These are phyloP conservation scores for Eucalyptus cloeziana DNA, from an alignment of 345 rosid species.

Conservation along the genomic window DNA sequence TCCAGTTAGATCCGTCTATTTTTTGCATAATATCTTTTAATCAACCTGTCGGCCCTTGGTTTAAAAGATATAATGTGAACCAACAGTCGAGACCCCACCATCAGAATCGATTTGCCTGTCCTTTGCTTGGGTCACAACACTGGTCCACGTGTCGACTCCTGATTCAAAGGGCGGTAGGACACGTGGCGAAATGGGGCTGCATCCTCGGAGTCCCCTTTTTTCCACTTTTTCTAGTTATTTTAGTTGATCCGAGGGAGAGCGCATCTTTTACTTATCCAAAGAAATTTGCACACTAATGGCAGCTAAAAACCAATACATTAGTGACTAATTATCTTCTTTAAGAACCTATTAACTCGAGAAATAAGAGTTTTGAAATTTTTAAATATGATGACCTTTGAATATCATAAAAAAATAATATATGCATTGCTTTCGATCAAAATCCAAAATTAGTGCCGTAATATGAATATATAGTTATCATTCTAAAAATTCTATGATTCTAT, in stretches of 20 bases:
- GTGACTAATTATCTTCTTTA: neutral
- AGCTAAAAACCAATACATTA: neutral
- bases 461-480: neutral
- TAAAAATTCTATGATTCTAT: neutral
- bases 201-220: neutral
- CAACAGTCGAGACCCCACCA: neutral
- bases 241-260: neutral
- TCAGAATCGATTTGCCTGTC: neutral
- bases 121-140: neutral
- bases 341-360: neutral
- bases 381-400: neutral
- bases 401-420: no score
- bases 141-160: neutral
- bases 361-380: neutral
- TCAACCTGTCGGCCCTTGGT: no score
- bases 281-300: neutral
- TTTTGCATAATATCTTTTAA: no score
- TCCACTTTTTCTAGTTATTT: neutral
- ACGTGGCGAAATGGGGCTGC: neutral
- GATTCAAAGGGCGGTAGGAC: neutral
- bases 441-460: no score
- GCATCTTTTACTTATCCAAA: neutral
- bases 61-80: no score
- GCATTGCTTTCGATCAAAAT: no score
- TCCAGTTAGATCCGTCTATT: no score